phyloP scores from a whole-genome alignment of 202 grass and related monocot species.

The Panicum virgatum region DNA sequence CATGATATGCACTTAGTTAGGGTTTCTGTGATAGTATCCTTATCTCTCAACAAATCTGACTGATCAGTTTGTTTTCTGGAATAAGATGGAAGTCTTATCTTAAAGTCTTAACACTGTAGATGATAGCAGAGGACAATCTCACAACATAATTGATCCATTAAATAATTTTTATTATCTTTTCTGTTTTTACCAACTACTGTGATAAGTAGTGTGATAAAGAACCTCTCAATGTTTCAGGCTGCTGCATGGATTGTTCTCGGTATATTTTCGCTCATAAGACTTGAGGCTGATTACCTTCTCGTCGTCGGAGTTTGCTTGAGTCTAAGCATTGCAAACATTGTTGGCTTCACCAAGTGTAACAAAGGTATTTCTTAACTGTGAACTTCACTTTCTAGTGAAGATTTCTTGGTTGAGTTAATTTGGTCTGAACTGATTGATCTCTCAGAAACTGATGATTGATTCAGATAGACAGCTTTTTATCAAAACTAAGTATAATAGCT shows the following conservation, averaged over 20 bases:
- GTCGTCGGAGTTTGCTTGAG: constrained; percentile 97
- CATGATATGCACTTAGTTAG: neutral
- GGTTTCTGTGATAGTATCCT: neutral
- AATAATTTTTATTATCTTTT: neutral
- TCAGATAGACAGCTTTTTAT: constrained; percentile 4
- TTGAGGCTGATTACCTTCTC: constrained; percentile 96
- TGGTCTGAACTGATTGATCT: constrained; percentile 16
- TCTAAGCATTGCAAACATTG: constrained; percentile 91
- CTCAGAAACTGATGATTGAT: constrained; percentile 12
- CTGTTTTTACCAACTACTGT: neutral
- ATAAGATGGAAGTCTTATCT: constrained; percentile 1
- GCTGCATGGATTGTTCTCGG: constrained; percentile 90
- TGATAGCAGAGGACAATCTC: neutral
- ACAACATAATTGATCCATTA: neutral
- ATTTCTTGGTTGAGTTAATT: neutral
- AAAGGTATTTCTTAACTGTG: constrained; percentile 61
- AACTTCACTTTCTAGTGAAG: constrained; percentile 1
- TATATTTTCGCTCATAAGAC: constrained; percentile 92
- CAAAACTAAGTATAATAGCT: neutral
- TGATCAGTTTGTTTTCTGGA: neutral
- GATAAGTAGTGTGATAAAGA: constrained; percentile 19
- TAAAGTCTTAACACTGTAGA: neutral
- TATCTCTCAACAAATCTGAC: neutral
- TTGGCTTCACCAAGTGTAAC: constrained; percentile 99
- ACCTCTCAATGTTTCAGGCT: constrained; percentile 62